Evolutionary conservation across 129 eudicot genomes (phyloP), one percentile per base, ranked within the genome.

Genomic region (Silybum marianum): DNA sequence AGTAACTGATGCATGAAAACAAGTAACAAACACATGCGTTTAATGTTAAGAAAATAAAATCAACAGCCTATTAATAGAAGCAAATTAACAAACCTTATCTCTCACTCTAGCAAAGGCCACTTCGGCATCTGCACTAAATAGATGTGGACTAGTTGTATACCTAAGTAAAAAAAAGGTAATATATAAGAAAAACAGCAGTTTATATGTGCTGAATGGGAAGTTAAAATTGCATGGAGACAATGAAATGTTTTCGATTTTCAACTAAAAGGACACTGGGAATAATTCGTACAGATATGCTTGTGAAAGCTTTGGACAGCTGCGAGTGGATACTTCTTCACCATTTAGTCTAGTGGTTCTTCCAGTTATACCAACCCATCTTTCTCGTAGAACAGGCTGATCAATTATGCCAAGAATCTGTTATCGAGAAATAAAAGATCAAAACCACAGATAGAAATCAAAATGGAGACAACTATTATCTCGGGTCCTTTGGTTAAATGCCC

Each of bases 81-180:
- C 54, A 80, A 34, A 39, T 71, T 42, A 42, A 30, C 88, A 67
- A 25, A 91, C 99, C 99, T 92, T 88, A 78, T 75, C 87, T 84
- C 99, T 84, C 70, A 93, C 99, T 82, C 91, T 94, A 86, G 86
- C 77, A 66, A 90, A 95, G 68, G 99, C 98, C 60, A 76, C 89
- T 78, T 81, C 92, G 42, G 98, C 99, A 42, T 87, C 97, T 79
- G 86, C 95, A n/a, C 83, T 82, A 82, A 95, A 95, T 51, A 95
- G 87, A 89, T 95, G 99, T 67, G 99, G 99, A 81, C 99, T 95
- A 80, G 99, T 93, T 71, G 99, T 93, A 88, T 95, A 95, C 97
- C 99, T 95, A 77, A 69, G 80, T 70, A 39, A 75, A 78, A 67
- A 76, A 67, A 76, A 71, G 25, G 71, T 42, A 80, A 73, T 11